Base-by-base conservation (phyloP, 148 eudicot genomes). In the Rhododendron mucronatum region DNA sequence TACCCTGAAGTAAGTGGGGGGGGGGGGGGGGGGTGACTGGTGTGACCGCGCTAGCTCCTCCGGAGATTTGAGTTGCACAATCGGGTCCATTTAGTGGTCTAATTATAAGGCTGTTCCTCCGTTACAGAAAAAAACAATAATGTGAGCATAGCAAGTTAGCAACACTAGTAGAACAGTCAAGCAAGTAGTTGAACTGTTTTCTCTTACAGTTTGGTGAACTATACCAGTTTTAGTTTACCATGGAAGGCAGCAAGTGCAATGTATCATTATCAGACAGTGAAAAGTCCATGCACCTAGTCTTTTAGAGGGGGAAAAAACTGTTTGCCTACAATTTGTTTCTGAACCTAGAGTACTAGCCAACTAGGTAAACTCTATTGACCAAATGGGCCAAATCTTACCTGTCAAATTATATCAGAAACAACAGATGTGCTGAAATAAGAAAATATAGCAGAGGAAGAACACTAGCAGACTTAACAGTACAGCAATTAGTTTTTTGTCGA, bases 141-240 rank as follows among this genome's bases (percentile, higher is more conserved):
- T 45, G 78, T 44, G 57, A 83, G 78, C 59, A 45, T 21, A 45
- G 59, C 35, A 41, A 26, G 10, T 21, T 23, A 23, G 48, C 75
- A 39, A 47, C 20, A 45, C n/a, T 1, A 26, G 78, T 39, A 53
- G 47, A 83, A 65, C 77, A 83, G 77, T 82, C 37, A 41, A 83
- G 20, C 50, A 83, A 81, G 85, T 83, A 69, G 78, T 26, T 83
- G 85, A 61, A 47, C 85, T 67, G 57, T 28, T 57, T 39, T n/a
- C 78, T 47, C 78, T 67, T 69, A 18, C 59, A 16, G 55, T 83
- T 83, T 83, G 85, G 85, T 83, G 61, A 83, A 30, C 85, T 47
- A 5, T 47, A 61, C 51, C 20, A 53, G 59, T 59, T 82, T 61
- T 18, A 16, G 59, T 59, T 82, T 61, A 82, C 74, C 51, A 65